phyloP scores from a whole-genome alignment of 2,329 filamentous ascomycete genomes.

The Xylariaceae sp. region DNA sequence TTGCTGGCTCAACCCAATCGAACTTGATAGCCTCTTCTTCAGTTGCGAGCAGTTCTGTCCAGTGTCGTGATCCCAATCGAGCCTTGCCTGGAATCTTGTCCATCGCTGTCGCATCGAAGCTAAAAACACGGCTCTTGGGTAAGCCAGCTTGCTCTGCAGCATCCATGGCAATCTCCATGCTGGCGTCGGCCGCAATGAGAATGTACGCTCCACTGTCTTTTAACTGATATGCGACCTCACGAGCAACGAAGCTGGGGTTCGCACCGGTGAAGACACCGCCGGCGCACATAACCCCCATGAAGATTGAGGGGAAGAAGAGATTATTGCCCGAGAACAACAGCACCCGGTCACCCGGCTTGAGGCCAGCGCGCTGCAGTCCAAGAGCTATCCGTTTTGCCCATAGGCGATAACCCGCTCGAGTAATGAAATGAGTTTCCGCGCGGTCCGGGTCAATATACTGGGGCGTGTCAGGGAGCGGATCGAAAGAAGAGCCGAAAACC shows the following conservation, averaged over 20 bases:
- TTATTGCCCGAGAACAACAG: conserved; percentile 72
- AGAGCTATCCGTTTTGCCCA: conserved; percentile 71
- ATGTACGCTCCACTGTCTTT: conserved; percentile 67
- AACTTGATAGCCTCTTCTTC: conserved; percentile 51
- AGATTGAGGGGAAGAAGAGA: conserved; percentile 67
- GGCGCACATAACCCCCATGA: conserved; percentile 74
- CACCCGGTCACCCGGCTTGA: conserved; percentile 67
- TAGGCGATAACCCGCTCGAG: conserved; percentile 61
- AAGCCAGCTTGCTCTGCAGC: conserved; percentile 62
- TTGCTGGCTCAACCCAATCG: conserved; percentile 58
- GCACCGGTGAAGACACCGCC: conserved; percentile 76
- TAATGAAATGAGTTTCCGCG: conserved; percentile 66
- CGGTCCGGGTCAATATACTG: conserved; percentile 63
- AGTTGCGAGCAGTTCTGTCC: conserved; percentile 29
- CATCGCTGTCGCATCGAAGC: conserved; percentile 58
- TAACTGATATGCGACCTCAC: conserved; percentile 75
- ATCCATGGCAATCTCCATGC: conserved; percentile 61
- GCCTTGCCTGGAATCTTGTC: conserved; percentile 24
- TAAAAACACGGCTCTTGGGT: conserved; percentile 54
- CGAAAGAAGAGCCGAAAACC: conserved; percentile 51
- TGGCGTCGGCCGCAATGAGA: conserved; percentile 60
- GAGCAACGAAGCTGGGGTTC: conserved; percentile 65
- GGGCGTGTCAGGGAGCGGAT: conserved; percentile 41
- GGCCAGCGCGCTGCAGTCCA: conserved; percentile 62
- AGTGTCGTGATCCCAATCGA: conserved; percentile 27